Base-by-base conservation (phyloP, 768 basidiomycete species). In the Suillus plorans region DNA sequence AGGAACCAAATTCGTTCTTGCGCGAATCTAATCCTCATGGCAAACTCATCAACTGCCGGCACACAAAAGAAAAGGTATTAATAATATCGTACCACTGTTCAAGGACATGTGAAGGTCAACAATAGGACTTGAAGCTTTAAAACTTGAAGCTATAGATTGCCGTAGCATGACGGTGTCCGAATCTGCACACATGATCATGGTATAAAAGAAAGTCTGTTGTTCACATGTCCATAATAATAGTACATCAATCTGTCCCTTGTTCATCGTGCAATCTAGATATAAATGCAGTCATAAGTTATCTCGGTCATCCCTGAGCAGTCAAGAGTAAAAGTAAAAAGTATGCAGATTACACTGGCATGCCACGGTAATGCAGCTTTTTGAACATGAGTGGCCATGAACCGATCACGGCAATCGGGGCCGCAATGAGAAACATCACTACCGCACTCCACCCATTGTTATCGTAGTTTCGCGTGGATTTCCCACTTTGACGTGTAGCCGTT, bases 301-400 rank as follows among this genome's bases (percentile, higher is more conserved):
- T 28, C 6, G 25, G 16, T 58, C 37, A 18, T 58, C 22, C 25
- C 39, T 18, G 41, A 58, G 25, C 5, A n/a, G 25, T 7, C 16
- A 34, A 5, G 16, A 59, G 57, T 20, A 22, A 59, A 28, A 10
- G 39, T 41, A 9, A 41, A 41, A 41, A 58, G 18, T 59, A 59
- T 1, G 39, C 58, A 20, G 39, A 16, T 16, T 41, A 10, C 3
- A 18, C 16, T 28, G 57, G 58, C 3, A 7, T 20, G 18, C 39
- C 6, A 18, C 49, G 49, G 49, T 59, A 25, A 28, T 7, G 25
- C 58, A 39, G 12, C 25, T 18, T 59, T 25, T 28, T 59, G 39
- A 59, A 59, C 58, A 59, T 28, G 41, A 59, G 58, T 6, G 58
- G 58, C 58, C 58, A 59, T 28, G 58, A 59, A 28, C 58, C 58